Evolutionary conservation across 2,329 filamentous ascomycete species (phyloP).

Genomic region (Trichoderma gracile): DNA sequence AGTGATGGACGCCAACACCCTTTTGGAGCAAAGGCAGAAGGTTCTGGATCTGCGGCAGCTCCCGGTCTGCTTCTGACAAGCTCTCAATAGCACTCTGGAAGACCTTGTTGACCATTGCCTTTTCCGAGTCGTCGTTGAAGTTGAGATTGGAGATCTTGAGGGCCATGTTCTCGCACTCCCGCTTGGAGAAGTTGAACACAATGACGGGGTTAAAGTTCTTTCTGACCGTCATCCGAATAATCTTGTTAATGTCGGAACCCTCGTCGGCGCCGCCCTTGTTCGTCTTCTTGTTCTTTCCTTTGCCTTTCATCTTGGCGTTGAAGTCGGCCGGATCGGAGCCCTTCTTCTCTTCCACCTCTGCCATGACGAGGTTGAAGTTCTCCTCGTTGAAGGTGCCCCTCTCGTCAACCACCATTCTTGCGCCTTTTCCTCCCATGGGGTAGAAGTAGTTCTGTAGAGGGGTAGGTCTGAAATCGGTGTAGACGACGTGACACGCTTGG

Average conservation of each 20-base stretch:
- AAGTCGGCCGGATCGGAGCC: constrained; percentile 80
- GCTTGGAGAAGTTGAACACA: constrained; percentile 98
- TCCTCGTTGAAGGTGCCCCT: constrained; percentile 95
- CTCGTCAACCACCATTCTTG: constrained; percentile 92
- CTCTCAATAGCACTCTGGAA: constrained; percentile 92
- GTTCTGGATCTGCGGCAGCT: constrained; percentile 85
- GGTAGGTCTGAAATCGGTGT: constrained; percentile 96
- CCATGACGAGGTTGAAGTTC: constrained; percentile 97
- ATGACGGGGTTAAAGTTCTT: constrained; percentile 98
- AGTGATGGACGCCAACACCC: constrained; percentile 97
- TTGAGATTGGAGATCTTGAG: constrained; percentile 81
- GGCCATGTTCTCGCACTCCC: constrained; percentile 89
- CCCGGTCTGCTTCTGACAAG: constrained; percentile 86
- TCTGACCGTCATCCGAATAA: constrained; percentile 97
- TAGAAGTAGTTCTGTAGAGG: constrained; percentile 98
- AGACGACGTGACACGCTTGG: constrained; percentile 97
- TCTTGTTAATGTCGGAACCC: constrained; percentile 89
- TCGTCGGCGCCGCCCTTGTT: constrained; percentile 81
- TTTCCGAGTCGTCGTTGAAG: constrained; percentile 96
- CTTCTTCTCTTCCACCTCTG: constrained; percentile 81
- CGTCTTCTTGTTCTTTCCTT: constrained; percentile 86
- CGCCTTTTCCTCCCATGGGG: constrained; percentile 86
- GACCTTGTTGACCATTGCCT: constrained; percentile 89
- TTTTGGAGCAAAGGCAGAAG: constrained; percentile 84
- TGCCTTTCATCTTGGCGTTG: constrained; percentile 78